Base-by-base conservation (phyloP, 768 basidiomycete species). In the Amanita brunnescens region DNA sequence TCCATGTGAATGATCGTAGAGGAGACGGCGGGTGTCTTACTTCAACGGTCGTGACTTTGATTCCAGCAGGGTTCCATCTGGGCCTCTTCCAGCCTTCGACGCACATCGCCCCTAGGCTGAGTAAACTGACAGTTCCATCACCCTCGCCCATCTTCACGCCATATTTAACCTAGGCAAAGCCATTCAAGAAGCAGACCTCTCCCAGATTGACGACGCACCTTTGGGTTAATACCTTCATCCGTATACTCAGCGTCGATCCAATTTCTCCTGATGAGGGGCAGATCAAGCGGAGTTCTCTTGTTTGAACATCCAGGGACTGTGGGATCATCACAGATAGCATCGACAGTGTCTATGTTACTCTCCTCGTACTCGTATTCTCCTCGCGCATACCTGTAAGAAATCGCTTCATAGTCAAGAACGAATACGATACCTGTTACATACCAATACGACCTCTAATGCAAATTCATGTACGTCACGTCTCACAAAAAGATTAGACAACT, bases 101-200 rank as follows among this genome's bases (percentile, higher is more conserved):
- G 60, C 95, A 97, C 92, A 98, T 96, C n/a, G 88, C 82, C 13
- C 93, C 95, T 48, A 93, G 73, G 57, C 87, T 90, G 30, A 94
- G 61, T 37, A 92, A 67, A 58, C 82, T 81, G 20, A 93, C 92
- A 2, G 96, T 97, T 10, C 96, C 95, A 63, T 98, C 96, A 6
- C 93, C 95, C 70, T 96, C 92, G 35, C 91, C 91, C 66, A 94
- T 82, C 57, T 87, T 89, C 48, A 97, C 90, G 9, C 94, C 94
- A 55, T 88, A 91, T 47, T 76, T 70, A 43, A 90, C 69, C 83
- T 84, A 29, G 16, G 8, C 18, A 47, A 52, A 8, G 33, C 0
- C 30, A 37, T 43, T 41, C 33, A 21, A 21, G 38, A 39, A 24
- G 54, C 38, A 13, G 13, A 29, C 8, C 21, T 14, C 12, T 4